Evolutionary conservation across 345 rosid species (phyloP).

Genomic region (Eucalyptus camaldulensis): DNA sequence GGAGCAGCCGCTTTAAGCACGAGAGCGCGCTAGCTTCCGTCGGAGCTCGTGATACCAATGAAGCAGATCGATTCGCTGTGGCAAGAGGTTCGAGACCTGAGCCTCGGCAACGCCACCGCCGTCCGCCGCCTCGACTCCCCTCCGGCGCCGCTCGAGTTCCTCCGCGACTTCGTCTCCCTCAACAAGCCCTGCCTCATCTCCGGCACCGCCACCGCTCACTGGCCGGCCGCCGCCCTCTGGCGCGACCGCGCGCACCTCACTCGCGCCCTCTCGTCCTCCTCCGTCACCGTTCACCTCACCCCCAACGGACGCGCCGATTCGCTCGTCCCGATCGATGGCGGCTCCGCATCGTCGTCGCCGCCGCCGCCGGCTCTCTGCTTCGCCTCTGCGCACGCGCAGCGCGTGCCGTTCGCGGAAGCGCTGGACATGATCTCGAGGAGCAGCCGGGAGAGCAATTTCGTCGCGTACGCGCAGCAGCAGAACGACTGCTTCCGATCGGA

Average conservation of each 20-base stretch:
- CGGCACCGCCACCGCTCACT: constrained; percentile 39
- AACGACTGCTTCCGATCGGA: constrained; percentile 75
- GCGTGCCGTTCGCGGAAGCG: constrained; percentile 44
- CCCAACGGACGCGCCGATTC: constrained; percentile 79
- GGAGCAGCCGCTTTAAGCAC: neutral
- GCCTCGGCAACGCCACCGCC: constrained; percentile 17
- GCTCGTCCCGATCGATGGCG: neutral
- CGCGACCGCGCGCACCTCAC: constrained; percentile 36
- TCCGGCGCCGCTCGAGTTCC: constrained; percentile 57
- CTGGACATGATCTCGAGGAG: constrained; percentile 15
- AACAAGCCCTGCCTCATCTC: constrained; percentile 80
- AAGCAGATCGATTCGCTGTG: constrained; percentile 34
- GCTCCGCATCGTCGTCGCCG: neutral
- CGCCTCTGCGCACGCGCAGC: constrained; percentile 62
- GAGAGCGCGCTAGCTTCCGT: neutral
- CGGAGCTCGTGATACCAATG: neutral
- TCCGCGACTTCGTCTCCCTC: constrained; percentile 51
- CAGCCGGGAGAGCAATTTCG: neutral
- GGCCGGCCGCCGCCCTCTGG: constrained; percentile 76
- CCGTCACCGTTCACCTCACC: constrained; percentile 77
- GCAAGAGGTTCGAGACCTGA: constrained; percentile 66
- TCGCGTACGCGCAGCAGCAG: constrained; percentile 79
- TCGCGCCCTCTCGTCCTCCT: constrained; percentile 31
- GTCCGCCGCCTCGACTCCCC: constrained; percentile 33
- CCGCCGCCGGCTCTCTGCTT: constrained; percentile 28